A percentile compares a stretch with the other conserved stretches of the same genome.
Evolutionary conservation across 495 filamentous ascomycete species (phyloP).

Genomic region (Trichoderma reesei): DNA sequence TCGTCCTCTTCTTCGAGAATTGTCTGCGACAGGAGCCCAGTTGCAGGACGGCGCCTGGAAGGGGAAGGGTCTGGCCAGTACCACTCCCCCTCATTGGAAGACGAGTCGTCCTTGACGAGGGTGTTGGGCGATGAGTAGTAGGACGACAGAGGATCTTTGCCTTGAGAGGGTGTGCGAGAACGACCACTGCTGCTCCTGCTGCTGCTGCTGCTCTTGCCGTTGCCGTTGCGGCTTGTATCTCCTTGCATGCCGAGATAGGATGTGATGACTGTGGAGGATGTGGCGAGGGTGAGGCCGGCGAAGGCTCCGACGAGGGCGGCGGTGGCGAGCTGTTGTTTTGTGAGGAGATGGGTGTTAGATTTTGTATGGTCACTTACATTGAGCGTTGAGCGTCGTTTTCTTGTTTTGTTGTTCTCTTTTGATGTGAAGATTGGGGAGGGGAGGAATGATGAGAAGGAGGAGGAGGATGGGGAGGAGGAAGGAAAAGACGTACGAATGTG

Average conservation of each 20-base stretch:
- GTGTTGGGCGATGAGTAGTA: constrained; percentile 16
- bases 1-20: constrained; percentile 53
- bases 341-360: no score
- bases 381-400: neutral
- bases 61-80: constrained; percentile 12
- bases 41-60: constrained; percentile 20
- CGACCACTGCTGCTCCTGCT: neutral
- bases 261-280: constrained; percentile 30
- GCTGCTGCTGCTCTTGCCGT: constrained; percentile 8
- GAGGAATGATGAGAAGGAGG: no score
- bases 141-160: constrained; percentile 17
- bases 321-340: constrained; percentile 39
- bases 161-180: neutral
- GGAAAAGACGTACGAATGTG: constrained; percentile 40
- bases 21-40: constrained; percentile 42
- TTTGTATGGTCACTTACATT: no score
- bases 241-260: constrained; percentile 27
- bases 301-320: constrained; percentile 48
- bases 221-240: no score
- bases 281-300: constrained; percentile 40
- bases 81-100: constrained; percentile 12
- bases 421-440: no score
- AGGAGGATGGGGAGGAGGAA: no score
- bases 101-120: constrained; percentile 12
- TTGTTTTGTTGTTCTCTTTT: neutral